Evolutionary conservation across 2,329 filamentous ascomycete genomes (phyloP).

Genomic region (Aspergillus pseudotamarii): DNA sequence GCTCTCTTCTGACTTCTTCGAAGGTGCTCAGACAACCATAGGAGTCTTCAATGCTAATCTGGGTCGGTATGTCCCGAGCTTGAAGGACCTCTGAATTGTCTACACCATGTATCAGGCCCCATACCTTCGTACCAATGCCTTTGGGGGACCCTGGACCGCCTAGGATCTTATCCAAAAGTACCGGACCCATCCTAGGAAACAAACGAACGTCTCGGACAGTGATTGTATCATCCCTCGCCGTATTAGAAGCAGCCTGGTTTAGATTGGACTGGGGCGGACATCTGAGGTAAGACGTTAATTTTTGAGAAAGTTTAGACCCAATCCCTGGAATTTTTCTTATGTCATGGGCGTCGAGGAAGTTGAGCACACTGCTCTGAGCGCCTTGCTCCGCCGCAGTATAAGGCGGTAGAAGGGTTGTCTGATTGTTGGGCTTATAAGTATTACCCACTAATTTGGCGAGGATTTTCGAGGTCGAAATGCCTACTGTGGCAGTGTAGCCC

Average conservation of each 20-base stretch:
- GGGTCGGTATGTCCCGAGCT: slow-evolving; percentile 72
- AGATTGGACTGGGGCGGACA: not conserved
- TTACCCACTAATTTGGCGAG: slow-evolving; percentile 83
- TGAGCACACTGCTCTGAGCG: slow-evolving; percentile 55
- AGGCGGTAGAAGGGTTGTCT: slow-evolving; percentile 79
- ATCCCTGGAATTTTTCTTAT: slow-evolving; percentile 84
- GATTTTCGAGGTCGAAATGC: slow-evolving; percentile 84
- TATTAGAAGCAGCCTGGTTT: not conserved
- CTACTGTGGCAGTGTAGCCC: slow-evolving; percentile 85
- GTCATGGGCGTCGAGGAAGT: slow-evolving; percentile 75
- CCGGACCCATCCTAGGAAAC: slow-evolving; percentile 64
- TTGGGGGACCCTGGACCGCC: slow-evolving; percentile 69
- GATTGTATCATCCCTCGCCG: slow-evolving; percentile 40
- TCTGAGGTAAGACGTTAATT: slow-evolving; percentile 48
- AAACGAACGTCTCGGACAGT: slow-evolving; percentile 68
- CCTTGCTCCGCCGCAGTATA: slow-evolving; percentile 42
- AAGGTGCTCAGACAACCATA: slow-evolving; percentile 72
- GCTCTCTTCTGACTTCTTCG: slow-evolving; percentile 66
- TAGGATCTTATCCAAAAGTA: slow-evolving; percentile 69
- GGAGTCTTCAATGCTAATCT: slow-evolving; percentile 95
- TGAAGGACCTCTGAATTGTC: slow-evolving; percentile 74
- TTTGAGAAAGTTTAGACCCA: slow-evolving; percentile 75
- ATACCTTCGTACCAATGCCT: slow-evolving; percentile 72
- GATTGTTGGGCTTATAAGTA: slow-evolving; percentile 81
- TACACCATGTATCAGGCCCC: slow-evolving; percentile 78